These are phyloP conservation scores for Phytopythium kandeliae DNA, from an alignment of 352 stramenopile genomes.

Conservation along the genomic window DNA sequence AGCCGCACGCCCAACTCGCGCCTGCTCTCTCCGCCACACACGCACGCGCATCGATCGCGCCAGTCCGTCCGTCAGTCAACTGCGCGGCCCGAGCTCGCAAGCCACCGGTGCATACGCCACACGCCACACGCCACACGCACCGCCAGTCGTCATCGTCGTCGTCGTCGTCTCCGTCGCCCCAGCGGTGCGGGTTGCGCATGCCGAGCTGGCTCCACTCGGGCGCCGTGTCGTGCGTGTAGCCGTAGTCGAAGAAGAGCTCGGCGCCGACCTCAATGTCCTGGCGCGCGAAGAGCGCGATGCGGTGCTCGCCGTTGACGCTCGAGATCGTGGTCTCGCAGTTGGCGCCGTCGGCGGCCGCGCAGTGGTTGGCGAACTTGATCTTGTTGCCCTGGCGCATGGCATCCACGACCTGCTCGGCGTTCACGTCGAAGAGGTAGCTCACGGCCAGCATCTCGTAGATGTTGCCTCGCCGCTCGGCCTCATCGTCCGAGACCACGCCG, in stretches of 20 bases:
- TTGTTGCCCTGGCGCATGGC: conserved; percentile 93
- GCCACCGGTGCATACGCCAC: too few species aligned
- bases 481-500: conserved; percentile 63
- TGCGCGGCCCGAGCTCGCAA: too few species aligned
- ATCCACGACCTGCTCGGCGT: conserved; percentile 89
- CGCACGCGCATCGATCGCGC: too few species aligned
- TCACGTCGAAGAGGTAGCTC: conserved; percentile 93
- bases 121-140: conserved; percentile 5
- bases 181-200: conserved; percentile 10
- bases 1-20: not conserved
- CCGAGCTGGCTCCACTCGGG: conserved; percentile 51
- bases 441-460: conserved; percentile 75
- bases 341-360: conserved; percentile 23
- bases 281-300: conserved; percentile 90
- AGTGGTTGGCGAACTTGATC: conserved; percentile 90
- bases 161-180: conserved; percentile 20
- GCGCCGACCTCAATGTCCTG: conserved; percentile 81
- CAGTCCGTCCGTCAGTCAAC: too few species aligned
- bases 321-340: conserved; percentile 87
- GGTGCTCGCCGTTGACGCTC: conserved; percentile 83
- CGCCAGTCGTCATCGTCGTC: conserved; percentile 34
- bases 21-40: conserved; percentile 1
- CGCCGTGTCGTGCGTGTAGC: conserved; percentile 57
- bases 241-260: conserved; percentile 80
- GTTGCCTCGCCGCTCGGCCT: conserved; percentile 69